Base-by-base conservation (phyloP, 75 land plant species). In the Pinus tabuliformis region DNA sequence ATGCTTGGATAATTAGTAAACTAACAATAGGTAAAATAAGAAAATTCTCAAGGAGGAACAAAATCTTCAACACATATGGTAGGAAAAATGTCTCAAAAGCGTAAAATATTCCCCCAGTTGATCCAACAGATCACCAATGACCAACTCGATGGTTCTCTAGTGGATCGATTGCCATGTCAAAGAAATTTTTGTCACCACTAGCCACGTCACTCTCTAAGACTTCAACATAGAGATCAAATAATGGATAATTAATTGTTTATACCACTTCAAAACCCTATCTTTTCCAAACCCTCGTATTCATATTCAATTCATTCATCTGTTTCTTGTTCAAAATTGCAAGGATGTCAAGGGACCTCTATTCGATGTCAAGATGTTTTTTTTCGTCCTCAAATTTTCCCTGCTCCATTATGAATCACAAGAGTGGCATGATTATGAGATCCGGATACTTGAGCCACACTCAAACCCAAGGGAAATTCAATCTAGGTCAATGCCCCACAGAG, bases 351-450 rank as follows among this genome's bases (percentile, higher is more conserved):
- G 88, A 45, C 84, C 88, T 63, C 82, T 86, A 3, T 86, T 86
- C 66, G 86, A 83, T 28, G 88, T 86, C 6, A 86, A 86, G 62
- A 84, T 86, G 87, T 83, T 77, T 30, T 66, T 45, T 45, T 39
- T 45, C 7, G 0, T 45, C 49, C 6, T 45, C 49, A 45, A 8
- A 7, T 45, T 45, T 45, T 45, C 6, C 49, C 49, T 45, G 49
- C 90, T 84, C 99, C 99, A 57, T 84, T 77, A 58, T 85, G 77
- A 73, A 80, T 86, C 56, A 92, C 84, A 79, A 96, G 90, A 37
- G 97, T 97, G 59, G 91, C 95, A 86, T 96, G 99, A 77, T 91
- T 88, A 70, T 89, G 88, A 62, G 83, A 79, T 16, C 89, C 94
- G 39, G 99, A 89, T 21, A 94, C 84, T 64, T 96, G 91, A 68